Conservation (phyloP, 169 alveolate species). For the Eimeria tenella region DNA sequence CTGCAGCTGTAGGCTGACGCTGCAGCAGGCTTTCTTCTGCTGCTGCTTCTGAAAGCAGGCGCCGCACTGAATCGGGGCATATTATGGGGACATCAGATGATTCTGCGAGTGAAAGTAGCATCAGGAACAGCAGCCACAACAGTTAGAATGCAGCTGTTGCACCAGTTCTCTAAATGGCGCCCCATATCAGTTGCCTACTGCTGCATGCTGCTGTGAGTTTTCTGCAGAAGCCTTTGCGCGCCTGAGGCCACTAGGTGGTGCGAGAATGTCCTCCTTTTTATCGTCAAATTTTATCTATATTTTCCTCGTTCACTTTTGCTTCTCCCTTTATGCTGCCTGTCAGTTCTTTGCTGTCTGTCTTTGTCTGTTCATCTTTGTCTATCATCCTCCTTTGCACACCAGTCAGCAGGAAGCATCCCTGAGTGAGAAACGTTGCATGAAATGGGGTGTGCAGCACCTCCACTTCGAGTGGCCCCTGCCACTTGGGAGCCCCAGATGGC, state of each 20-base stretch:
- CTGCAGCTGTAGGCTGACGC: not conserved
- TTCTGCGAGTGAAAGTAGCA: not conserved
- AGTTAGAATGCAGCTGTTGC: no score
- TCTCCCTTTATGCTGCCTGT: no score
- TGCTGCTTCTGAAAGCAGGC: not conserved
- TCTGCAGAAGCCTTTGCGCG: no score
- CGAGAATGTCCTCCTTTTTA: no score
- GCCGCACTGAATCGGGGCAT: not conserved
- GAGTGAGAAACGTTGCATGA: not conserved
- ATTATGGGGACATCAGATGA: not conserved
- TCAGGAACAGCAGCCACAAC: not conserved
- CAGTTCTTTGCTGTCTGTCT: no score
- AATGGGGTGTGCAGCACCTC: not conserved
- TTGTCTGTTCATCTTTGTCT: no score
- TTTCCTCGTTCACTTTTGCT: no score
- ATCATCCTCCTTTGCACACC: not conserved
- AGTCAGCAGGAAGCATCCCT: not conserved
- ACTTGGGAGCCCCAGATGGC: not conserved
- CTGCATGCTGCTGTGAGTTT: no score
- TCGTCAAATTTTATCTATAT: no score
- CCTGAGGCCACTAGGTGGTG: no score
- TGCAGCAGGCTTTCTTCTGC: constrained; percentile 1
- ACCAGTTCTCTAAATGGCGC: no score
- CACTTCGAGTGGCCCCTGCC: not conserved
- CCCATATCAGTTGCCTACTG: no score